Evolutionary conservation across 306 rosid species (phyloP), one percentile per base, ranked within the genome.

Genomic region (Prunus fruticosa): DNA sequence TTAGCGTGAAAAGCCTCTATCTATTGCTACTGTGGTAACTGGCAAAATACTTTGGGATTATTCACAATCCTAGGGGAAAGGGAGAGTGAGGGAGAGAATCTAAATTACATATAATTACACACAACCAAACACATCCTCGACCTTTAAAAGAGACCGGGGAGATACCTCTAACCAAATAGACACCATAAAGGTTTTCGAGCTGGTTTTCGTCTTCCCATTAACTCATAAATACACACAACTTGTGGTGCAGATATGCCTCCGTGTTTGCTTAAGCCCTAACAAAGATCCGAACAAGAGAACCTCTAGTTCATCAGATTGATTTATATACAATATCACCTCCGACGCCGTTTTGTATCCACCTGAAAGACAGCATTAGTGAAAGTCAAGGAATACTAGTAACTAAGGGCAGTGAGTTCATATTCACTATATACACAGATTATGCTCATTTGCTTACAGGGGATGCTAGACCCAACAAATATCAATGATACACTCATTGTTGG

Each of bases 281-380:
- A 78, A 77, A 63, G 80, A 87, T 74, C 76, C 75, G 62, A 76
- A 69, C 70, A 49, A 75, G 16, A 82, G 79, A 74, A 53, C 74
- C 63, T 82, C 91, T 82, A 85, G 67, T 78, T 72, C 79, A 47
- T 83, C 78, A 74, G 67, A 76, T 38, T 65, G 41, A 78, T 73
- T 77, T 73, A 78, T 64, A 50, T 71, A 76, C 80, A 25, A 67
- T 45, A 53, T 86, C 77, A 78, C 91, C 96, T 86, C 81, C 97
- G 89, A 47, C 97, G 96, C 70, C 98, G 96, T 85, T 94, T 94
- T 54, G 98, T 89, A 57, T 91, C 97, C 84, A 90, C 97, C 97
- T 94, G 91, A 81, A 85, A 57, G 60, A 76, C 32, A 68, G 19
- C 49, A 54, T 20, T 12, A 47, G 14, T 15, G 15, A n/a, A 62